Evolutionary conservation across 208 protist species (phyloP).

Genomic region (Kentomonas sorsogonicus): DNA sequence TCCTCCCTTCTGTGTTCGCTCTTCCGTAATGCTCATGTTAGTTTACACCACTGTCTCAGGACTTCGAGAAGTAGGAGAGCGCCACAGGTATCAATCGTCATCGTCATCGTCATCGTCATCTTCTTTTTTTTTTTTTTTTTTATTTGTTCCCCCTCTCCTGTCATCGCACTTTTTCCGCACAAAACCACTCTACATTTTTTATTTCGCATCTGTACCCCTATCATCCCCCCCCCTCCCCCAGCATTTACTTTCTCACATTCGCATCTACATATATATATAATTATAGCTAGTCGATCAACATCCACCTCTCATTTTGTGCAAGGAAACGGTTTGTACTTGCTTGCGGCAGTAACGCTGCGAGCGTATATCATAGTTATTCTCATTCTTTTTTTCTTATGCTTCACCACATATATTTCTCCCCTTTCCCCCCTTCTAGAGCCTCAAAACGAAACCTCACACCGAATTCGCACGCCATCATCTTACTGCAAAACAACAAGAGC

Average conservation of each 20-base stretch:
- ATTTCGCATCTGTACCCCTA: background rate
- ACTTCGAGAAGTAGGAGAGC: too few relatives aligned
- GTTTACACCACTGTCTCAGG: too few relatives aligned
- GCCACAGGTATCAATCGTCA: background rate
- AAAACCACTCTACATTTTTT: background rate
- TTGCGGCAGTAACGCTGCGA: too few relatives aligned
- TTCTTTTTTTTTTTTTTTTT: background rate
- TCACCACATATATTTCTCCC: background rate
- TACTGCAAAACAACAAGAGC: too few relatives aligned
- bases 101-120: background rate
- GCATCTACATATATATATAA: background rate
- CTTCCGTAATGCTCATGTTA: too few relatives aligned
- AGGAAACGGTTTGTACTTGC: too few relatives aligned
- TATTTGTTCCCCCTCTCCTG: background rate
- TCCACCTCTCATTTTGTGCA: too few relatives aligned
- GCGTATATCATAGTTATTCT: too few relatives aligned
- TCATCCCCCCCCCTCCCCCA: background rate
- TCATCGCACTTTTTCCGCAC: background rate
- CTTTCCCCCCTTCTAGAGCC: background rate
- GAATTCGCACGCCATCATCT: background rate
- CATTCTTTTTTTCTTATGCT: too few relatives aligned
- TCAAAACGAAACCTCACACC: background rate
- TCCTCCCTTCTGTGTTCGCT: too few relatives aligned
- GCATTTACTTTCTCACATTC: background rate
- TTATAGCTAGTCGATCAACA: background rate